Base-by-base conservation (phyloP, 306 rosid genomes). In the Sechiopsis laciniata region DNA sequence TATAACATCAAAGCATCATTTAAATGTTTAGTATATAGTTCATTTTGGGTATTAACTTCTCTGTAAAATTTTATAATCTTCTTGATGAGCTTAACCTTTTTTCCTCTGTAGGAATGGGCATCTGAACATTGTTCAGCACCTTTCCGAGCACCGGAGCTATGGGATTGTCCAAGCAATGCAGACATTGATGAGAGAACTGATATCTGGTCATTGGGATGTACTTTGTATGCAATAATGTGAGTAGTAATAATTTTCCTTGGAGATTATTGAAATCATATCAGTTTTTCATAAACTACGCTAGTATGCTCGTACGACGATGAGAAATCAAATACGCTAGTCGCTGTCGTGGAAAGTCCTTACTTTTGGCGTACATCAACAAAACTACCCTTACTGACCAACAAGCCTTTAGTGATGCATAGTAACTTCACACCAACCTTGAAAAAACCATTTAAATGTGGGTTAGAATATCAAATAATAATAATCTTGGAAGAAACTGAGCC, bases 101-200 rank as follows among this genome's bases (percentile, higher is more conserved):
- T 50, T 62, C 9, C 68, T 72, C 17, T 84, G 83, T 83, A 95
- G 99, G 99, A 95, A 81, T 95, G 99, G 99, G 99, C 99, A 52
- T 82, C 97, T 83, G 99, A 95, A 78, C 99, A 95, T 70, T 88
- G 92, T 78, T 89, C 99, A 4, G 99, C 99, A 76, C 99, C 99
- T 74, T 84, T 88, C 78, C 96, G 96, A 79, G 93, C 99, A 79
- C 97, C 99, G 60, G 99, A 95, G 84, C 87, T 95, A 74, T 95
- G 99, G 99, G 99, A 95, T 82, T 95, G 99, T 80, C 97, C 97
- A 42, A 95, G 97, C 88, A 90, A 88, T 48, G 81, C 90, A 73
- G 85, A 89, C 73, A 85, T 95, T 73, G 99, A 95, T 24, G 99
- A 95, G 86, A 95, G 99, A 81, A 95, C 96, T 72, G 99, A 95